phyloP scores from a whole-genome alignment of 768 basidiomycete genomes.

The Phylloporus sp. region DNA sequence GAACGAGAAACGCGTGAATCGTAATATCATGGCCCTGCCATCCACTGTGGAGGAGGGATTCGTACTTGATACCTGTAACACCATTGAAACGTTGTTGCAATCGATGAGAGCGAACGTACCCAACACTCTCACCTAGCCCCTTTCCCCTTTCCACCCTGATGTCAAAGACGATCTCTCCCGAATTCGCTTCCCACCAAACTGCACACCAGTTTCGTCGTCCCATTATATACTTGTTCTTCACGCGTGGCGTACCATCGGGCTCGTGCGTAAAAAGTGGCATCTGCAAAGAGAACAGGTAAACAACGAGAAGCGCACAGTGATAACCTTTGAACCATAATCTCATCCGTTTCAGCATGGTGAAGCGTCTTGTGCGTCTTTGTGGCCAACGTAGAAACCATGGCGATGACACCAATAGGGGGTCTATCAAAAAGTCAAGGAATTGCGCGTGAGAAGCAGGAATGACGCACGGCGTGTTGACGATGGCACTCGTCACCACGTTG shows the following conservation, averaged over 20 bases:
- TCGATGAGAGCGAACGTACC: slow-evolving; percentile 42
- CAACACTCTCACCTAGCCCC: slow-evolving; percentile 76
- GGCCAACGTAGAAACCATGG: slow-evolving; percentile 77
- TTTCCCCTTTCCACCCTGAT: slow-evolving; percentile 84
- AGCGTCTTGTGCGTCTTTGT: slow-evolving; percentile 83
- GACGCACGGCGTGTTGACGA: slow-evolving; percentile 91
- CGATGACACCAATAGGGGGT: slow-evolving; percentile 69
- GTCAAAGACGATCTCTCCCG: slow-evolving; percentile 73
- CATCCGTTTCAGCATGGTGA: slow-evolving; percentile 79
- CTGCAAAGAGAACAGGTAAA: slow-evolving; percentile 34
- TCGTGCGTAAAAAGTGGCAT: slow-evolving; percentile 74
- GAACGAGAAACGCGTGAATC: not conserved
- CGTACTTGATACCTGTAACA: slow-evolving; percentile 40
- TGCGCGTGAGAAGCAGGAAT: not conserved
- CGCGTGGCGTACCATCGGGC: slow-evolving; percentile 65
- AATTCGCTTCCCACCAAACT: slow-evolving; percentile 52
- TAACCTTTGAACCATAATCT: slow-evolving; percentile 62
- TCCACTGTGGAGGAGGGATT: slow-evolving; percentile 43
- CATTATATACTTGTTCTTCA: slow-evolving; percentile 78
- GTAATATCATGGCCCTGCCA: slow-evolving; percentile 14
- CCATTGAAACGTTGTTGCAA: not conserved
- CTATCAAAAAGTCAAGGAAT: slow-evolving; percentile 13
- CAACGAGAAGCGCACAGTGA: not conserved
- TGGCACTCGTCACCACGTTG: slow-evolving; percentile 85
- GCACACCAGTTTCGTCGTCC: slow-evolving; percentile 86